Evolutionary conservation across 2,329 filamentous ascomycete genomes (phyloP), one percentile per base, ranked within the genome.

Genomic region (Cladosporium velox): DNA sequence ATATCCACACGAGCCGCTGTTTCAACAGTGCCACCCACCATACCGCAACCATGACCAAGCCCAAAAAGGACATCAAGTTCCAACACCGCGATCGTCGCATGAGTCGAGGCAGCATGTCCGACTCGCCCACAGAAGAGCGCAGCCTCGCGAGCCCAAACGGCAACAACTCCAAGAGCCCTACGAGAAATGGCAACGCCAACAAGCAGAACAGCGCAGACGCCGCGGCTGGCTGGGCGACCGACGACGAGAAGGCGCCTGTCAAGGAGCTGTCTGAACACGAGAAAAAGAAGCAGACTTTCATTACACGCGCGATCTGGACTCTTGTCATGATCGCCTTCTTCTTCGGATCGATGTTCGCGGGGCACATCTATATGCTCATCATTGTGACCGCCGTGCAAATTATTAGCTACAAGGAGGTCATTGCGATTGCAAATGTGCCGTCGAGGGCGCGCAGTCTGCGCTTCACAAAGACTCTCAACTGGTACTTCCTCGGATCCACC

Each of bases 241-340:
- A 77, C 47, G 74, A 77, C 62, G 75, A 77, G 68, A 72, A 74
- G 47, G 18, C 58, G 71, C 69, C 67, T 67, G 67, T 67, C 44
- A 64, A 66, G 49, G 66, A 70, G 63, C 67, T 62, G 28, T 73
- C 87, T 72, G 95, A 97, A 69, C 97, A 96, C 79, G 93, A 98
- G 77, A 98, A 98, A 87, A 99, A 99, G 82, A 97, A 96, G 83
- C 90, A 93, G 79, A 97, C 95, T 78, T 98, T 99, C 83, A 91
- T 97, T 75, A 96, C 93, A 47, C 90, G 95, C 75, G 94, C 94
- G 64, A 92, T 97, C 84, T 99, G 95, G 95, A 97, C 92, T 3
- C 90, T 99, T 70, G 90, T 97, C 81, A 99, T 99, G 95, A 96
- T 99, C 73, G 91, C 84, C 64, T 86, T 88, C 75, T 99, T 99